Percentiles rank a stretch among this genome's conserved stretches.
Evolutionary conservation across 345 rosid species (phyloP).

Genomic region (Eutrema yunnanense): DNA sequence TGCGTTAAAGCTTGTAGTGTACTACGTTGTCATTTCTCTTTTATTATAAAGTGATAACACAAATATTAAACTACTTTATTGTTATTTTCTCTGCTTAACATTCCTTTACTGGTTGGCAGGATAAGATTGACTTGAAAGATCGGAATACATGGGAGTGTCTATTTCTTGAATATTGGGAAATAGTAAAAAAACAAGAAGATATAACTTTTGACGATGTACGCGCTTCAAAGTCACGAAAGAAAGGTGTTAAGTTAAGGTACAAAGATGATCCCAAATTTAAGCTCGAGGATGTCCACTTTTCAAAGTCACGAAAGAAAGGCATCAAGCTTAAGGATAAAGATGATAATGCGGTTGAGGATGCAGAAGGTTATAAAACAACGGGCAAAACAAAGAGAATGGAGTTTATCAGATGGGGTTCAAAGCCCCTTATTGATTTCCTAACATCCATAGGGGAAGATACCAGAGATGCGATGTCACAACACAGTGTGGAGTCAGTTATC

Average conservation of each 20-base stretch:
- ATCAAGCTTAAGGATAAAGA: not conserved
- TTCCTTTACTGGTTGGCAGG: constrained; percentile 19
- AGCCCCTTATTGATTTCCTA: constrained; percentile 47
- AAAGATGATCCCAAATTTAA: constrained; percentile 5
- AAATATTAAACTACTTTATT: not conserved
- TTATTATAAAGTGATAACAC: not conserved
- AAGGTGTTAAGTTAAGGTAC: constrained; percentile 1
- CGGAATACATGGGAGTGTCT: constrained; percentile 34
- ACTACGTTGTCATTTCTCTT: not conserved
- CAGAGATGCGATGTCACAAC: constrained; percentile 27
- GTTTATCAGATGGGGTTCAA: constrained; percentile 45
- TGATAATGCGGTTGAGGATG: no score
- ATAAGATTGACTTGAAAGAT: constrained; percentile 30
- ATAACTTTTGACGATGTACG: constrained; percentile 37
- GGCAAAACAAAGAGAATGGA: constrained; percentile 24
- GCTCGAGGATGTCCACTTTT: constrained; percentile 28
- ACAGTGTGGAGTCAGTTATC: constrained; percentile 33
- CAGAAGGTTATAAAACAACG: no score
- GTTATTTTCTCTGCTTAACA: not conserved
- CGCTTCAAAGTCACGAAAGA: constrained; percentile 14
- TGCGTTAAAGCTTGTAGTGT: not conserved
- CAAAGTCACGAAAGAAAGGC: constrained; percentile 23
- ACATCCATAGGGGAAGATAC: constrained; percentile 42
- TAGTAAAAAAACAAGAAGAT: constrained; percentile 34
- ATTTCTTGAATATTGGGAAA: constrained; percentile 45